A percentile compares a stretch with the other conserved stretches of the same genome.
Evolutionary conservation across 179 eudicot genomes (phyloP).

Genomic region (Heliamphora pulchella): DNA sequence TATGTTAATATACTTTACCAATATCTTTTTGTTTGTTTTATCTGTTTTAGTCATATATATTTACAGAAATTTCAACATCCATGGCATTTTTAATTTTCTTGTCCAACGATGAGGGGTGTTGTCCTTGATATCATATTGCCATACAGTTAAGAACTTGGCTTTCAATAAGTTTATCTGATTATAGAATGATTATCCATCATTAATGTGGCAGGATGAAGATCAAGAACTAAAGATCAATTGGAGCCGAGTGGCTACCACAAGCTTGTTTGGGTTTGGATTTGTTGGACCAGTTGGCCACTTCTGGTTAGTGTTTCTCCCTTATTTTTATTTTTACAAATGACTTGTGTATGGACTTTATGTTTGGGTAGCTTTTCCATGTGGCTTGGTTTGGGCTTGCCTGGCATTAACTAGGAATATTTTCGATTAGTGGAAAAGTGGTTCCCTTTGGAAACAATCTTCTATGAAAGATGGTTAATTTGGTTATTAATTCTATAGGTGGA

Average conservation of each 20-base stretch:
- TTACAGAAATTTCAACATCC: neutral
- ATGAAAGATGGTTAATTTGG: neutral
- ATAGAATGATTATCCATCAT: neutral
- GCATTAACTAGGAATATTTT: neutral
- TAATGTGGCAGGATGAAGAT: constrained; percentile 47
- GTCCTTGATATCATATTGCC: neutral
- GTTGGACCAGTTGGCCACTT: constrained; percentile 96
- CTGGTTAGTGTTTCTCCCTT: constrained; percentile 53
- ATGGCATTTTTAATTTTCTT: neutral
- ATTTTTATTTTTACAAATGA: neutral
- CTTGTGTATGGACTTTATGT: constrained; percentile 2
- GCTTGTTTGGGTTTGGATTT: constrained; percentile 90
- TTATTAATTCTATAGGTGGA: neutral
- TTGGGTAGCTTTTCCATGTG: constrained; percentile 7
- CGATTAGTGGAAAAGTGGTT: neutral
- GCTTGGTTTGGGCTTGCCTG: neutral
- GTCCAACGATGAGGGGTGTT: neutral
- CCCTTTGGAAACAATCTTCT: neutral
- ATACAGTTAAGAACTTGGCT: neutral
- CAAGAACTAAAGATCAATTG: constrained; percentile 63
- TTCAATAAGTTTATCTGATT: neutral
- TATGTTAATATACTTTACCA: neutral
- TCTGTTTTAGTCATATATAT: neutral
- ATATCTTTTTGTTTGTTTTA: neutral
- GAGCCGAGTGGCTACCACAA: constrained; percentile 90